These are phyloP conservation scores for Kodamaea kaohsiungensis DNA, from an alignment of 805 yeast species.

Conservation along the genomic window DNA sequence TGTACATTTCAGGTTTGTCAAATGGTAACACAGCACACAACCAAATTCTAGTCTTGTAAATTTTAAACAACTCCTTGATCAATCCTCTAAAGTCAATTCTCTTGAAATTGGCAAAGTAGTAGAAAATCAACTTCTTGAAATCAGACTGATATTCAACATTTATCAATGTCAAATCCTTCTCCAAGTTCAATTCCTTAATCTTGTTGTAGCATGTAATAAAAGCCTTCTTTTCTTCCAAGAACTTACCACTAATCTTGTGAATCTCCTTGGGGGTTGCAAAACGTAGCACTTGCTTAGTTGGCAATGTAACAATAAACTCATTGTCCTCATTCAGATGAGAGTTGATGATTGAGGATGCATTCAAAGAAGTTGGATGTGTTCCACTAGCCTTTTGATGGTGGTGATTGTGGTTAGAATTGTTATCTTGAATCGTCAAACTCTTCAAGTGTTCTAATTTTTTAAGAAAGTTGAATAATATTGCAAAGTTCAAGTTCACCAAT, in stretches of 20 bases:
- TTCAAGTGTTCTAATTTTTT: conserved; percentile 71
- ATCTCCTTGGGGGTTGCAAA: conserved; percentile 76
- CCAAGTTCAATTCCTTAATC: conserved; percentile 49
- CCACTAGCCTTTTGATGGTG: conserved; percentile 31
- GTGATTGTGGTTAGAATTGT: conserved; percentile 15
- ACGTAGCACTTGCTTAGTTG: conserved; percentile 74
- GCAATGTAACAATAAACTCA: conserved; percentile 62
- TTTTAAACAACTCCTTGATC: conserved; percentile 46
- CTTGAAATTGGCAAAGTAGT: conserved; percentile 48
- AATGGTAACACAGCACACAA: conserved; percentile 47
- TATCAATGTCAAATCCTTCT: conserved; percentile 36
- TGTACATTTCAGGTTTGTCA: conserved; percentile 36
- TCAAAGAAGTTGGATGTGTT: conserved; percentile 38
- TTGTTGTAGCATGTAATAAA: conserved; percentile 59
- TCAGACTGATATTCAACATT: conserved; percentile 48
- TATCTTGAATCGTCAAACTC: conserved; percentile 42
- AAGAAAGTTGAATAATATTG: conserved; percentile 69
- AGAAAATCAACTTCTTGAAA: conserved; percentile 46
- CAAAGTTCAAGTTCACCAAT: conserved; percentile 58
- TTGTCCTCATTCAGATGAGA: conserved; percentile 53
- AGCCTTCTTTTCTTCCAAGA: conserved; percentile 72
- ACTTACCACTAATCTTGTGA: conserved; percentile 59
- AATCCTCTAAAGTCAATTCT: conserved; percentile 45
- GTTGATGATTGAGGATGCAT: conserved; percentile 39
- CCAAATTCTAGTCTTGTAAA: conserved; percentile 50